These are phyloP conservation scores for Cutaneotrichosporon mucoides DNA, from an alignment of 1,284 basidiomycete species.

Conservation along the genomic window DNA sequence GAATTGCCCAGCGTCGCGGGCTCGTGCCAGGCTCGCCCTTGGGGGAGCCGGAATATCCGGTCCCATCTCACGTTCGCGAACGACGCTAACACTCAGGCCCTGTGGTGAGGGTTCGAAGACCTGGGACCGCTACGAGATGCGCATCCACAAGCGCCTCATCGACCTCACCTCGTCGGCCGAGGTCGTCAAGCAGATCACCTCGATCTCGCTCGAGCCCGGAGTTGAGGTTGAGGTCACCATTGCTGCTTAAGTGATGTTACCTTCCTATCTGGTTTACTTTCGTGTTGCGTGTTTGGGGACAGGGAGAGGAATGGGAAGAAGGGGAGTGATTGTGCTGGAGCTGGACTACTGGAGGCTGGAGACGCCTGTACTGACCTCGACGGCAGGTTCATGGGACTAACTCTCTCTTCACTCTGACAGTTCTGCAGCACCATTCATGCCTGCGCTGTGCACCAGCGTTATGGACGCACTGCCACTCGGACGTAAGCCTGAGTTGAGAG, in stretches of 20 bases:
- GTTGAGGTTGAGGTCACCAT: conserved; percentile 99
- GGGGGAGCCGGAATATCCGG: neutral
- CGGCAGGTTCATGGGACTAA: too few relatives aligned
- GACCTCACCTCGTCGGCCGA: conserved; percentile 98
- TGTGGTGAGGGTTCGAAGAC: conserved; percentile 99
- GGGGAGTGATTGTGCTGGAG: too few relatives aligned
- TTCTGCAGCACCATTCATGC: too few relatives aligned
- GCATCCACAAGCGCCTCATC: conserved; percentile 99
- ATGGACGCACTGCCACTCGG: too few relatives aligned
- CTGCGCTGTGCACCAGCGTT: too few relatives aligned
- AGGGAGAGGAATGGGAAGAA: neutral
- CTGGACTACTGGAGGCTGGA: too few relatives aligned
- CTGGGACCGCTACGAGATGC: conserved; percentile 99
- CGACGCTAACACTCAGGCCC: conserved; percentile 57
- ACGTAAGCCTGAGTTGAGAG: too few relatives aligned
- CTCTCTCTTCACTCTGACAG: too few relatives aligned
- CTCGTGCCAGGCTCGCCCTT: neutral
- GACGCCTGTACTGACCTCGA: too few relatives aligned
- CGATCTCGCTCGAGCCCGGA: conserved; percentile 97
- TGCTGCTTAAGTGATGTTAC: conserved; percentile 52
- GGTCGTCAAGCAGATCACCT: conserved; percentile 99
- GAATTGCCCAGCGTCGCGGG: neutral
- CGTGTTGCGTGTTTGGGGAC: neutral
- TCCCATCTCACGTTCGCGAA: neutral
- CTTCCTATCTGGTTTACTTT: neutral